phyloP scores from a whole-genome alignment of 192 early-diverging fungal genomes.

The Podila verticillata region DNA sequence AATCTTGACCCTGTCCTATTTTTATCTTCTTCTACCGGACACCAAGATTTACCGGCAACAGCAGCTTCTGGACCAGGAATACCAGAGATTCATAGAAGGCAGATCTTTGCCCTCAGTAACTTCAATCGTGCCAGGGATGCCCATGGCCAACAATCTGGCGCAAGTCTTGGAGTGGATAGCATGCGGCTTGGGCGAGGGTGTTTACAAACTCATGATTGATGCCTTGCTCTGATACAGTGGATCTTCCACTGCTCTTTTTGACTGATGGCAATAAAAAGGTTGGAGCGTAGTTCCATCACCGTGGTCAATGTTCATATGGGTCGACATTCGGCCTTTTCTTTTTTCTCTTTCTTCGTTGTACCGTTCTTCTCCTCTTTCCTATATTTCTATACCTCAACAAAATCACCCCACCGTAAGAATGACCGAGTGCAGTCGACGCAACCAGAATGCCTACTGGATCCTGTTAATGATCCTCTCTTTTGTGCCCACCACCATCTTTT shows the following conservation, averaged over 20 bases:
- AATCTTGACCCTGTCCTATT: not conserved
- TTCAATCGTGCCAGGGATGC: not conserved
- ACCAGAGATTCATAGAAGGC: not conserved
- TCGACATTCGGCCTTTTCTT: not conserved
- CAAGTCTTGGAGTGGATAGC: not conserved
- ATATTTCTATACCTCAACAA: not conserved
- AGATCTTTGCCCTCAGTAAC: not conserved
- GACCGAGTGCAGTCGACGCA: not conserved
- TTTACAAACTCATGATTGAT: not conserved
- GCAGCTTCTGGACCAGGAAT: not conserved
- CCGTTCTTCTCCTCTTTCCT: not conserved
- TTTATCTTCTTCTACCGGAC: not conserved
- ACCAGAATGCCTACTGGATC: conserved; percentile 1
- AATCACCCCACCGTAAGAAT: not conserved
- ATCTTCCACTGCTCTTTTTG: not conserved
- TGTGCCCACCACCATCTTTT: not conserved
- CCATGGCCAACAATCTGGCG: not conserved
- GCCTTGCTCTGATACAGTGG: not conserved
- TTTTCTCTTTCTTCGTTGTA: not conserved
- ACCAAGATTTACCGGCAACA: not conserved
- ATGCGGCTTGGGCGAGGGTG: not conserved
- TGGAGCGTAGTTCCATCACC: no score
- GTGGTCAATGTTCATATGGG: no score
- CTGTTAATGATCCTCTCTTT: not conserved
- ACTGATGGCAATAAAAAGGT: not conserved